Base-by-base conservation (phyloP, 495 filamentous ascomycete genomes). In the Penicillium diatomitis region DNA sequence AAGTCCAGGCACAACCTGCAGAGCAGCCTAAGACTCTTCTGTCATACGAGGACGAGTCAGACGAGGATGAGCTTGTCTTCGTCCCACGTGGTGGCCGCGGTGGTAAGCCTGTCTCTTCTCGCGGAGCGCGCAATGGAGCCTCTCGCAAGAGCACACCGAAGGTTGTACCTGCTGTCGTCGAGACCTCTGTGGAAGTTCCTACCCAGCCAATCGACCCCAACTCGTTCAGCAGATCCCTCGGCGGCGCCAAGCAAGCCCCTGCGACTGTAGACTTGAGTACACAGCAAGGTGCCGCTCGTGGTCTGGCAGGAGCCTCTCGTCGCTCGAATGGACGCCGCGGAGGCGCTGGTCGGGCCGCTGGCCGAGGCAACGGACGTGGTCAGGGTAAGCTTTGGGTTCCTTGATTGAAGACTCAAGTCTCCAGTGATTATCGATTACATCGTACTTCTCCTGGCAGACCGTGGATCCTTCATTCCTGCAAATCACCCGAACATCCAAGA, bases 1-100 rank as follows among this genome's bases (percentile, higher is more conserved):
- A 70, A 47, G 68, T 60, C 4, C 68, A 73, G 57, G 52, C 52
- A 11, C 50, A 54, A 45, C 47, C 44, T 42, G 8, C 63, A 32
- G 69, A 74, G 8, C 44, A 46, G 49, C 66, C 69, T 7, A 71
- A 69, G 52, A 64, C 70, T 0, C 50, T 74, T 8, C 59, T 73
- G 29, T 64, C 67, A 10, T 71, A 74, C 45, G 75, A 77, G 32
- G 67, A 71, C 10, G 71, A 72, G 5, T 78, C 75, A 43, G 79
- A 82, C 28, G 80, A 82, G 46, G 79, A 83, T 53, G 76, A 79
- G 41, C 65, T 82, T 5, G 74, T 82, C 30, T 75, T 79, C 54
- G 73, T 75, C 36, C 75, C 75, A 10, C 73, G 72, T 12, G 69
- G 69, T 34, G 55, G 55, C 10, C 69, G 66, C 38, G 69, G 66